Evolutionary conservation across 805 yeast species (phyloP), one percentile per base, ranked within the genome.

Genomic region (Candida argentea): DNA sequence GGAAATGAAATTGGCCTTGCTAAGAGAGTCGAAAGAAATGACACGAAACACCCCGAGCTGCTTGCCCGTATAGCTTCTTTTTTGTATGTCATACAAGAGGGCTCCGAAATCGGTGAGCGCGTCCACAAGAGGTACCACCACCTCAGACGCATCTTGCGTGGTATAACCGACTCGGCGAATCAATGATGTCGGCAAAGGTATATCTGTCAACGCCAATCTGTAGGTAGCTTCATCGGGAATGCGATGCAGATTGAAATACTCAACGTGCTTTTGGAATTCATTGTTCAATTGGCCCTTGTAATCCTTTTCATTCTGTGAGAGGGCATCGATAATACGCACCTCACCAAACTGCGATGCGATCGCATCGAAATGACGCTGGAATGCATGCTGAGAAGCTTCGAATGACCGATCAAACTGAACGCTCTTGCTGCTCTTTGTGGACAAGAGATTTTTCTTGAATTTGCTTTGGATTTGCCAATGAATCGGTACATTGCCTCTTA

Each of bases 401-500:
- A 60, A 58, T 1, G 76, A 67, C 27, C 73, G 51, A 2, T 73
- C 67, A 34, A 69, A 65, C 8, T 57, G 55, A 8, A 62, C 40
- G 21, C 56, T 55, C 35, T 61, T 65, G n/a, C 66, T 62, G 26
- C 43, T 46, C 20, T 44, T 48, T 5, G 45, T 34, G 6, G 45
- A 37, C 6, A 69, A 33, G 22, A 59, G 31, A 17, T 40, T 50
- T 31, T 46, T 51, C 25, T 52, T 55, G 28, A 68, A 50, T 34
- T 60, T 61, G 28, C 52, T 56, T 28, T 66, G 73, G 18, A 67
- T 38, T 29, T 70, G 68, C 76, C 76, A 71, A 38, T 64, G 65
- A 13, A 67, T 49, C 3, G 78, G 78, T 6, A 67, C 70, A 40
- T 72, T 71, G 1, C 77, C 76, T 28, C 72, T 43, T 4, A 69